Conservation (phyloP, 805 yeast genomes). For the Grigorovia jiainica region DNA sequence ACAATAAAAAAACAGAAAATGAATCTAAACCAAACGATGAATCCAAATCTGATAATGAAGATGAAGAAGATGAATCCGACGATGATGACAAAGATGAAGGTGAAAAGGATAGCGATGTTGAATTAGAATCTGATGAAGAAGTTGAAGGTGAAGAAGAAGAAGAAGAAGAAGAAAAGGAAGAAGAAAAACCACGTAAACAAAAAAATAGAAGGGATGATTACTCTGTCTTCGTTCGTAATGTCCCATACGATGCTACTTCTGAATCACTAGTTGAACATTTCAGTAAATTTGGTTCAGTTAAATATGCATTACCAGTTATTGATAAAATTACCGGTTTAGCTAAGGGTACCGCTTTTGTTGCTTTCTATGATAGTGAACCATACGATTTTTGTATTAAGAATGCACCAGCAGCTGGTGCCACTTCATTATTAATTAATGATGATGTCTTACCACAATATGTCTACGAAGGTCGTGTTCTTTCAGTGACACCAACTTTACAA, state of each 20-base stretch:
- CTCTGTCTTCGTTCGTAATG: conserved; percentile 80
- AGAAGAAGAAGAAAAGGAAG: conserved; percentile 16
- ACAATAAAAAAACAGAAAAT: conserved; percentile 31
- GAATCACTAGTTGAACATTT: conserved; percentile 76
- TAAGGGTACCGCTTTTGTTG: conserved; percentile 91
- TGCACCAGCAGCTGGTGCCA: conserved; percentile 65
- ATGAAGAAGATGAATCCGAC: conserved; percentile 30
- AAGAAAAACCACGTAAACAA: conserved; percentile 25
- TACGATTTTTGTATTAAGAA: conserved; percentile 58
- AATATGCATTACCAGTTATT: conserved; percentile 87
- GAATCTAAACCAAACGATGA: conserved; percentile 34
- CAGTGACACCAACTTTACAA: conserved; percentile 77
- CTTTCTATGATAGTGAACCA: conserved; percentile 55
- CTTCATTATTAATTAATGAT: conserved; percentile 74
- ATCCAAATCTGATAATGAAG: conserved; percentile 28
- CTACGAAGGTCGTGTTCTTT: conserved; percentile 83
- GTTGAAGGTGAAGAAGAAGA: conserved; percentile 27
- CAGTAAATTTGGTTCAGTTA: conserved; percentile 70
- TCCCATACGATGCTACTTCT: conserved; percentile 88
- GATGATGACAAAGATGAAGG: conserved; percentile 30
- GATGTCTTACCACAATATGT: conserved; percentile 86
- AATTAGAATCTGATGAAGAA: conserved; percentile 29
- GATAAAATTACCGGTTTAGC: conserved; percentile 82
- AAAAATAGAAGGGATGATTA: conserved; percentile 57
- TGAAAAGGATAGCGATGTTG: conserved; percentile 25